A percentile compares a stretch with the other conserved stretches of the same genome.
These are phyloP conservation scores for Miscanthus lutarioriparius DNA, from an alignment of 176 grass and related monocot genomes.

Conservation along the genomic window DNA sequence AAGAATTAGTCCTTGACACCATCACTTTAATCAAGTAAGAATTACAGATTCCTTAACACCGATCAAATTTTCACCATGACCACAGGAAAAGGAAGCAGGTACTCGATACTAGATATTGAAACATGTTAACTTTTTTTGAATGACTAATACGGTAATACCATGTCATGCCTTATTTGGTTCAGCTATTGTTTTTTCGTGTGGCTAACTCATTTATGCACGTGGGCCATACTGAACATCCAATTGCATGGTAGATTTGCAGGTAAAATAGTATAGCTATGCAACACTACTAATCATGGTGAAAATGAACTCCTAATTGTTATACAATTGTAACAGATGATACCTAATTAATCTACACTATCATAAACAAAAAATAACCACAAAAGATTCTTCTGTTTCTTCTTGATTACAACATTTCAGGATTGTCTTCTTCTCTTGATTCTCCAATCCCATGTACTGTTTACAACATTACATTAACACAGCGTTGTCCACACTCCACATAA, in stretches of 20 bases:
- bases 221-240: neutral
- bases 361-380: neutral
- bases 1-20: neutral
- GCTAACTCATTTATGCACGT: neutral
- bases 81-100: slow-evolving; percentile 12
- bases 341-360: neutral
- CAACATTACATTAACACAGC: neutral
- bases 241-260: neutral
- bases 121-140: neutral
- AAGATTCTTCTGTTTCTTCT: neutral
- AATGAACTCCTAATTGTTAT: neutral
- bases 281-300: neutral
- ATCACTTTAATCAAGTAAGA: neutral
- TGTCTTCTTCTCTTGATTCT: neutral
- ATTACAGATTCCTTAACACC: neutral
- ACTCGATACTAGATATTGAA: neutral
- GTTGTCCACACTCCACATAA: neutral
- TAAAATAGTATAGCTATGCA: neutral
- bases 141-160: neutral
- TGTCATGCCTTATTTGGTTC: neutral
- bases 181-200: neutral
- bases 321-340: neutral
- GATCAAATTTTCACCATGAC: neutral
- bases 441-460: slow-evolving; percentile 9
- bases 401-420: neutral